phyloP scores from a whole-genome alignment of 371 early-diverging fungal genomes.

The Rhizopus microsporus region DNA sequence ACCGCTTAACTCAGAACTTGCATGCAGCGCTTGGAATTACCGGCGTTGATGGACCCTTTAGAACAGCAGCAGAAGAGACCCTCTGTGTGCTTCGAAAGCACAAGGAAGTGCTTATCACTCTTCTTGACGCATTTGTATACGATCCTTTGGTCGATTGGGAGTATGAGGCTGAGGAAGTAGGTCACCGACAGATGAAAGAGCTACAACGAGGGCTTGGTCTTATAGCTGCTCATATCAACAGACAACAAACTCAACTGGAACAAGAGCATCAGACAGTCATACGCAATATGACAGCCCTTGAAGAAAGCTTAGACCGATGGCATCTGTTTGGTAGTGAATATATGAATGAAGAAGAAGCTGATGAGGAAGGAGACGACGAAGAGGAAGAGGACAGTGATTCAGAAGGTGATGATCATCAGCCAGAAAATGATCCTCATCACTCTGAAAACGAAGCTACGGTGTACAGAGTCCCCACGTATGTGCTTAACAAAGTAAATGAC shows the following conservation, averaged over 20 bases:
- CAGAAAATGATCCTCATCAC: not conserved
- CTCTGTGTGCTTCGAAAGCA: conserved; percentile 78
- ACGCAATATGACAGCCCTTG: conserved; percentile 11
- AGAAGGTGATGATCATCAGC: not conserved
- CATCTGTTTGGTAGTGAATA: conserved; percentile 22
- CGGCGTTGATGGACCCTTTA: conserved; percentile 82
- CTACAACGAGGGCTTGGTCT: conserved; percentile 40
- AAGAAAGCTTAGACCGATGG: conserved; percentile 26
- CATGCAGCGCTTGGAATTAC: conserved; percentile 76
- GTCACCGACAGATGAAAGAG: conserved; percentile 42
- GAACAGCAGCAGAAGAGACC: conserved; percentile 69
- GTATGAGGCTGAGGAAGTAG: conserved; percentile 44
- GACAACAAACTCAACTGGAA: conserved; percentile 33
- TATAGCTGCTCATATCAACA: conserved; percentile 38
- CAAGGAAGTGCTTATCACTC: conserved; percentile 77
- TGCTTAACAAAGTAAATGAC: conserved; percentile 19
- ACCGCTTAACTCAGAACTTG: conserved; percentile 91
- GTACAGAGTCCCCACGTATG: conserved; percentile 16
- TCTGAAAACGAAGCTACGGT: not conserved
- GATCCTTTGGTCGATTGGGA: conserved; percentile 86
- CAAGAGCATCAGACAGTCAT: conserved; percentile 15
- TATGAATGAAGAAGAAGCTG: conserved; percentile 16
- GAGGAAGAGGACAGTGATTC: not conserved
- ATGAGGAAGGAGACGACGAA: conserved; percentile 15
- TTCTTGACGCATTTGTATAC: conserved; percentile 91